phyloP scores from a whole-genome alignment of 495 filamentous ascomycete genomes.

The Rhizodiscina lignyota region DNA sequence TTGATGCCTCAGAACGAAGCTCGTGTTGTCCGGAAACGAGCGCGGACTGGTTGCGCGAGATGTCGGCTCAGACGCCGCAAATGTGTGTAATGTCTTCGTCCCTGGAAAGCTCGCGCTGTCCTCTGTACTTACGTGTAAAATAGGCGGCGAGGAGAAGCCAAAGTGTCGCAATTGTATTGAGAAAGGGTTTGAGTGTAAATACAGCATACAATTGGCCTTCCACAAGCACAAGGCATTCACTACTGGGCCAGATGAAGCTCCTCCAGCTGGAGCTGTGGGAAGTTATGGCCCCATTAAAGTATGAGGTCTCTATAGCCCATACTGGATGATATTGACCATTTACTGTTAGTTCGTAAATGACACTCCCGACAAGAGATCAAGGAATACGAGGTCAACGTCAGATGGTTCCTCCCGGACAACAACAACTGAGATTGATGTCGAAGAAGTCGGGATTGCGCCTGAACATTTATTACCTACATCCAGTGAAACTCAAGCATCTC shows the following conservation, averaged over 20 bases:
- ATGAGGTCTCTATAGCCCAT: background rate
- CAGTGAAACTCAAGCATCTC: too few relatives aligned
- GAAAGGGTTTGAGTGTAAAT: constrained; percentile 4
- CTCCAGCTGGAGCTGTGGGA: too few relatives aligned
- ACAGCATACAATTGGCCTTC: constrained; percentile 1
- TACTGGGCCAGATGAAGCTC: too few relatives aligned
- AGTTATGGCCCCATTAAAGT: background rate
- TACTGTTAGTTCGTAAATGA: background rate
- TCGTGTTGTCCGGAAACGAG: constrained; percentile 2
- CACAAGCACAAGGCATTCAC: constrained; percentile 3
- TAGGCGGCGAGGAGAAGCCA: constrained; percentile 6
- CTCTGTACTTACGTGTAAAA: too few relatives aligned
- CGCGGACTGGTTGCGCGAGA: constrained; percentile 2
- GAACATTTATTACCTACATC: too few relatives aligned
- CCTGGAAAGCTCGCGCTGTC: background rate
- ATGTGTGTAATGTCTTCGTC: constrained; percentile 1
- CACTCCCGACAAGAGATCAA: background rate
- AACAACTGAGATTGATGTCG: too few relatives aligned
- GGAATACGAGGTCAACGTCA: background rate
- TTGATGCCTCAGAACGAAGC: too few relatives aligned
- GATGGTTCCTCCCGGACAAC: too few relatives aligned
- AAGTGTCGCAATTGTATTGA: constrained; percentile 4
- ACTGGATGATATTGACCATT: background rate
- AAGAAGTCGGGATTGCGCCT: too few relatives aligned
- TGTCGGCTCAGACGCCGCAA: constrained; percentile 4